Base-by-base conservation (phyloP, 257 asterid species). In the Nicotiana noctiflora region DNA sequence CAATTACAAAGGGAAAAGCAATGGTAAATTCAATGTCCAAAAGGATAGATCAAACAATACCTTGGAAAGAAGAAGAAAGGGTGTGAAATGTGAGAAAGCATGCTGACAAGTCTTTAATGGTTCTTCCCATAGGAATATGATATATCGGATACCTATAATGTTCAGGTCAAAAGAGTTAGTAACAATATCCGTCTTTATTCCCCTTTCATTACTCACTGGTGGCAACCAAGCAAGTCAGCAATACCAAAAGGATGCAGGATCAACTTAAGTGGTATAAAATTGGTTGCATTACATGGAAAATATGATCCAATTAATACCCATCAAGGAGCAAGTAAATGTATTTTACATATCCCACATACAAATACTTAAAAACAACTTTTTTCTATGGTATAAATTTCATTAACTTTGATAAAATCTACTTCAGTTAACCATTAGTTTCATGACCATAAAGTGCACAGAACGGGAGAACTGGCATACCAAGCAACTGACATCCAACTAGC, bases 401-500 rank as follows among this genome's bases (percentile, higher is more conserved):
- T 46, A 46, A 46, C 78, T 72, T 72, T 6, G 32, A 46, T 55
- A 46, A 46, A 46, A 46, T 46, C 78, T 44, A 72, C 59, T 46
- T 44, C 77, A 46, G 46, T 1, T 2, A 46, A 72, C 77, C 59
- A 72, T 72, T 21, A 46, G 6, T 34, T 34, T 13, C 52, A 74
- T 27, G 75, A 25, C 12, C 59, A 53, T 56, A 74, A 25, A 46
- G 29, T 14, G n/a, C n/a, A 79, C 13, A 60, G 19, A 14, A 11
- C 4, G 1, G 51, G 9, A 51, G 62, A 51, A 31, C 27, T 25
- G 40, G 21, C 75, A 25, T 83, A 89, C 92, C 92, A 89, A 31
- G 90, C 86, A 74, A 89, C 90, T 2, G 92, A 85, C 90, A 89
- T 79, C 92, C 91, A 88, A 86, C 90, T 85, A 76, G 90, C 90